phyloP scores from a whole-genome alignment of 192 early-diverging fungal species.

The Geranomyces variabilis region DNA sequence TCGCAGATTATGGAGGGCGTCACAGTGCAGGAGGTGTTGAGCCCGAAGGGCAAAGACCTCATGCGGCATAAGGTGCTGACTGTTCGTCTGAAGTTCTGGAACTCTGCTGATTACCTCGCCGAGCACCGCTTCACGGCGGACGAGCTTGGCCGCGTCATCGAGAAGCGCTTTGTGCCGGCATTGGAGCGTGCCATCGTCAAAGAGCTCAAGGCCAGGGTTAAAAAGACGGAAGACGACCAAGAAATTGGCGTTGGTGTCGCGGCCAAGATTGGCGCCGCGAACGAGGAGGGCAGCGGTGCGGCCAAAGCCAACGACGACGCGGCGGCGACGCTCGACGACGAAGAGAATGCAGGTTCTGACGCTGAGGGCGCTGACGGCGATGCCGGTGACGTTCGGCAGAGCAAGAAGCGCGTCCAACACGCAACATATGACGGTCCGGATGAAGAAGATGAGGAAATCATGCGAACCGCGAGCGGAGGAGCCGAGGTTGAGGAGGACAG shows the following conservation, averaged over 20 bases:
- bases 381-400: conserved; percentile 69
- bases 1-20: conserved; percentile 86
- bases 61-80: conserved; percentile 75
- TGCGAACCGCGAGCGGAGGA: conserved; percentile 10
- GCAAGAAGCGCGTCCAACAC: conserved; percentile 62
- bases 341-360: conserved; percentile 62
- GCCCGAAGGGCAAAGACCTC: conserved; percentile 42
- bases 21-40: conserved; percentile 76
- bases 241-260: conserved; percentile 47
- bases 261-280: conserved; percentile 27
- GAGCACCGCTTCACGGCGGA: conserved; percentile 73
- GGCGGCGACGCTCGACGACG: conserved; percentile 61
- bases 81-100: conserved; percentile 85
- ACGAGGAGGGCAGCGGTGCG: conserved; percentile 12
- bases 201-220: conserved; percentile 67
- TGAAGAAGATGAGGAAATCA: conserved; percentile 75
- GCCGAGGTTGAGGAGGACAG: conserved; percentile 32
- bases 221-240: conserved; percentile 39
- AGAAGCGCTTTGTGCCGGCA: conserved; percentile 68
- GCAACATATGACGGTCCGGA: conserved; percentile 82
- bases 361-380: conserved; percentile 70
- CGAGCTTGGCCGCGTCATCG: conserved; percentile 76
- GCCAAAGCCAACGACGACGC: conserved; percentile 25
- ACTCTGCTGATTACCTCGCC: conserved; percentile 69
- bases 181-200: conserved; percentile 78